phyloP scores from a whole-genome alignment of 2,329 filamentous ascomycete species.

The Orbilia ellipsospora region DNA sequence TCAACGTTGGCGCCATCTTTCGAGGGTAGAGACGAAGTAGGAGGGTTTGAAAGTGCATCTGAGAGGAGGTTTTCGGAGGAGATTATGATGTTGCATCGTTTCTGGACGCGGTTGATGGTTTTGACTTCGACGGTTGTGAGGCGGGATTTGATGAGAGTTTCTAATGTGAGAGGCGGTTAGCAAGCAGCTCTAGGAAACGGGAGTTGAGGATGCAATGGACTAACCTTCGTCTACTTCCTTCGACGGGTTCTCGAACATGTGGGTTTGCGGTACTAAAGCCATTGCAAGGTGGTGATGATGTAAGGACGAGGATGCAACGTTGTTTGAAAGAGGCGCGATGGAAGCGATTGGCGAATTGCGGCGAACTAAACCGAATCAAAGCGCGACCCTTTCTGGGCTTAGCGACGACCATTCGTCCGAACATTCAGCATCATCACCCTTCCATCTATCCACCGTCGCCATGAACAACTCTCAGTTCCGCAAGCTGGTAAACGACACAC shows the following conservation, averaged over 20 bases:
- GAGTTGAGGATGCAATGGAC: background rate
- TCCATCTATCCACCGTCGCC: background rate
- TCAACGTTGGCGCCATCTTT: slow-evolving; percentile 43
- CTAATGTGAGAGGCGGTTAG: slow-evolving; percentile 39
- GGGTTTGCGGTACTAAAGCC: slow-evolving; percentile 45
- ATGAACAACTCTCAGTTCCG: slow-evolving; percentile 99
- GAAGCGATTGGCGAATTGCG: background rate
- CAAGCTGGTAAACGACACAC: slow-evolving; percentile 74
- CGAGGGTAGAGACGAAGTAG: background rate
- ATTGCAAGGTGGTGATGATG: slow-evolving; percentile 12
- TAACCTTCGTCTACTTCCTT: slow-evolving; percentile 50
- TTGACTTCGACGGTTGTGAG: slow-evolving; percentile 59
- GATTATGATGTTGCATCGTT: slow-evolving; percentile 55
- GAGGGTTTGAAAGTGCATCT: slow-evolving; percentile 22
- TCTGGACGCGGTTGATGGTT: slow-evolving; percentile 58
- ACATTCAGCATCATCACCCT: slow-evolving; percentile 8
- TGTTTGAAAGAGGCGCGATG: slow-evolving; percentile 1
- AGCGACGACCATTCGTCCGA: background rate
- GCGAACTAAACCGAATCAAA: background rate
- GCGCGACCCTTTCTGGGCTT: background rate
- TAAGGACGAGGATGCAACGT: background rate
- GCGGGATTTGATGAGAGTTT: slow-evolving; percentile 59
- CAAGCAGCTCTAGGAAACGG: background rate
- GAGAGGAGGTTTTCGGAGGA: slow-evolving; percentile 46
- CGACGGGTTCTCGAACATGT: slow-evolving; percentile 20